A percentile compares a stretch with the other conserved stretches of the same genome.
Conservation (phyloP, 129 eudicot genomes). For the Calendula officinalis region DNA sequence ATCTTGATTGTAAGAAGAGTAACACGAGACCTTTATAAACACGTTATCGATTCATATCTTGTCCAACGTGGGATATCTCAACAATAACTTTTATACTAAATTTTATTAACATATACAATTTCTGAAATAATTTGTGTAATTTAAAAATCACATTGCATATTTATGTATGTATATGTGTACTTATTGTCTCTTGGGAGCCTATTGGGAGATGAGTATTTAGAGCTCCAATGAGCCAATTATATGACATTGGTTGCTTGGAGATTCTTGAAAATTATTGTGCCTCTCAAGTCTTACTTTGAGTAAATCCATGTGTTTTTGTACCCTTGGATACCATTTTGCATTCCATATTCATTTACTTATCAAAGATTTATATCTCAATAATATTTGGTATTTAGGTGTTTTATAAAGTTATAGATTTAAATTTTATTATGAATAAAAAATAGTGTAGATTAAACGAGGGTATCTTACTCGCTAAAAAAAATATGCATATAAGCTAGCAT, state of each 20-base stretch:
- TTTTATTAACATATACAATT: background rate
- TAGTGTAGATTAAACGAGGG: too few species aligned
- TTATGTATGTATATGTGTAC: background rate
- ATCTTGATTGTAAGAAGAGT: too few species aligned
- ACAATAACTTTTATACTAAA: too few species aligned
- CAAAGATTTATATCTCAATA: too few species aligned
- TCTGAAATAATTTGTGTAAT: background rate
- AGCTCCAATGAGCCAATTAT: conserved; percentile 45
- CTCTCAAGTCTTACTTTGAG: conserved; percentile 39
- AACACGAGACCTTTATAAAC: too few species aligned
- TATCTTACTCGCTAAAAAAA: too few species aligned
- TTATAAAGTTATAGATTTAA: too few species aligned
- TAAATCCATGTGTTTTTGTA: conserved; percentile 29
- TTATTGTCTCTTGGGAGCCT: conserved; percentile 16
- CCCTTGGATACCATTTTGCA: conserved; percentile 30
- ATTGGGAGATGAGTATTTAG: conserved; percentile 37
- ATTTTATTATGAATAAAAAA: too few species aligned
- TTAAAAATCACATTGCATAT: background rate
- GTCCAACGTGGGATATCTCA: too few species aligned
- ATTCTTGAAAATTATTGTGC: conserved; percentile 32
- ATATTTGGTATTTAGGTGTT: too few species aligned
- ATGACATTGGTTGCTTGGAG: conserved; percentile 35
- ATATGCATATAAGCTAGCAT: too few species aligned
- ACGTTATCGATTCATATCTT: too few species aligned
- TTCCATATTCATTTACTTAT: conserved; percentile 4